phyloP scores from a whole-genome alignment of 2,329 filamentous ascomycete species.

The Colletotrichum tamarilloi region DNA sequence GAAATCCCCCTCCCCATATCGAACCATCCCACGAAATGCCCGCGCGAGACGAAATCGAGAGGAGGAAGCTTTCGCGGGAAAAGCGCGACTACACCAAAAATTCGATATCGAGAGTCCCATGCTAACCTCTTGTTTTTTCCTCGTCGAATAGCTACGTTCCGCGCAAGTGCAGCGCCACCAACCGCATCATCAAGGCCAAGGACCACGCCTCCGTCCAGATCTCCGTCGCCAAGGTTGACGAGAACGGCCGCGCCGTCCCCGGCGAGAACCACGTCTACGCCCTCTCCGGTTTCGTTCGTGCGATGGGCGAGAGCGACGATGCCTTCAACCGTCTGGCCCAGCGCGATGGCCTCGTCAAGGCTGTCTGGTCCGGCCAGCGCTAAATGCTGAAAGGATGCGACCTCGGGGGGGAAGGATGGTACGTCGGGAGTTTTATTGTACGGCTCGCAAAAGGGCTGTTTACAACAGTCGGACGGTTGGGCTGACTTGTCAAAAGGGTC shows the following conservation, averaged over 20 bases:
- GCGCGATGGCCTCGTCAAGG: slow-evolving; percentile 96
- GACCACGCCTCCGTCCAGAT: slow-evolving; percentile 99
- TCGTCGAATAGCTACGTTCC: slow-evolving; percentile 82
- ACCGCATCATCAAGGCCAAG: slow-evolving; percentile 99
- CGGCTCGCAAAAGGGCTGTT: slow-evolving; percentile 11
- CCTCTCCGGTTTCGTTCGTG: slow-evolving; percentile 96
- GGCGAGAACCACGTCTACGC: slow-evolving; percentile 98
- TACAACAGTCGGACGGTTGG: neutral
- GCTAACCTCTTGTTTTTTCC: slow-evolving; percentile 41
- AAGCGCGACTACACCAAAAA: slow-evolving; percentile 12
- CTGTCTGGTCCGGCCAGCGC: slow-evolving; percentile 86
- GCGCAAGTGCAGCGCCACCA: slow-evolving; percentile 98
- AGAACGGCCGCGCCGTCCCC: slow-evolving; percentile 93
- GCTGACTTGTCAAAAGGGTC: slow-evolving; percentile 22
- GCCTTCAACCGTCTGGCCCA: slow-evolving; percentile 94
- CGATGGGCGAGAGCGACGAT: slow-evolving; percentile 98
- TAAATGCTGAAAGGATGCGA: slow-evolving; percentile 51
- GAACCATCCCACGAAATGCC: slow-evolving; percentile 13
- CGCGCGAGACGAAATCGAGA: neutral
- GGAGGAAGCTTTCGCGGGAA: slow-evolving; percentile 13
- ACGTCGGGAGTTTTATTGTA: slow-evolving; percentile 23
- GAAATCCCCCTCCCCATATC: slow-evolving; percentile 48
- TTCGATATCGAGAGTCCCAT: slow-evolving; percentile 6
- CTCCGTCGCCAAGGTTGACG: slow-evolving; percentile 96
- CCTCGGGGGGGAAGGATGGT: slow-evolving; percentile 31